Evolutionary conservation across 2,329 filamentous ascomycete genomes (phyloP), one percentile per base, ranked within the genome.

Genomic region (Pleoardoris graminearum): DNA sequence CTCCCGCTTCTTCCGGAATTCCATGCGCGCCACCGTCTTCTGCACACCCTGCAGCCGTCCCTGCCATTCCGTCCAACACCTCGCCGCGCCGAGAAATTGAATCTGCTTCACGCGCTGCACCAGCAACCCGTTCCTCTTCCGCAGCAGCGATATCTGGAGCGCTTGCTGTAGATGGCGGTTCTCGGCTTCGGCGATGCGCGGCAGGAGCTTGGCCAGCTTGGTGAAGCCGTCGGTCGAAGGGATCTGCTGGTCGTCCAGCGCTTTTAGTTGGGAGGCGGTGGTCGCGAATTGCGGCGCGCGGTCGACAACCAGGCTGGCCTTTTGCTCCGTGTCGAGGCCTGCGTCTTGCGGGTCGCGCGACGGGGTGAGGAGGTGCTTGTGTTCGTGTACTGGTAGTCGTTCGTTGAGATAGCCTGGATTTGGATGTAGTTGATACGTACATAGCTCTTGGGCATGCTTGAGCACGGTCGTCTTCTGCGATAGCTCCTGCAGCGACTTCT

Each of bases 11-110:
- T 77, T 80, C 72, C 73, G 74, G 57, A 77, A 78, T 67, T 91
- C 89, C 45, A 78, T 78, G 64, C 88, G 81, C 67, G 84, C 80
- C 2, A 93, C 78, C 7, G 78, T 77, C 49, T 83, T 80, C 74
- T 94, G 90, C 7, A 85, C 81, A 54, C 79, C 77, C 70, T 83
- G 82, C 11, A 92, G 72, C 44, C 88, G 79, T 29, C 82, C 80
- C 73, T 95, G 88, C 67, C 87, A 85, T 46, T 87, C 84, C 19
- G 87, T 87, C 76, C 91, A 86, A 52, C 82, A 82, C 60, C 85
- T 82, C 0, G 87, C 87, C 60, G 84, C 84, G 10, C 82, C 81
- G 42, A 96, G 76, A 37, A 94, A 79, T 3, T 85, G 84, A 21
- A 83, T 77, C 69, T 91, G 86, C 72, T 93, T 91, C 87, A 90